Percentiles rank a stretch among this genome's conserved stretches.
These are phyloP conservation scores for Chondrus crispus DNA, from an alignment of 23 red algal species.

Conservation along the genomic window DNA sequence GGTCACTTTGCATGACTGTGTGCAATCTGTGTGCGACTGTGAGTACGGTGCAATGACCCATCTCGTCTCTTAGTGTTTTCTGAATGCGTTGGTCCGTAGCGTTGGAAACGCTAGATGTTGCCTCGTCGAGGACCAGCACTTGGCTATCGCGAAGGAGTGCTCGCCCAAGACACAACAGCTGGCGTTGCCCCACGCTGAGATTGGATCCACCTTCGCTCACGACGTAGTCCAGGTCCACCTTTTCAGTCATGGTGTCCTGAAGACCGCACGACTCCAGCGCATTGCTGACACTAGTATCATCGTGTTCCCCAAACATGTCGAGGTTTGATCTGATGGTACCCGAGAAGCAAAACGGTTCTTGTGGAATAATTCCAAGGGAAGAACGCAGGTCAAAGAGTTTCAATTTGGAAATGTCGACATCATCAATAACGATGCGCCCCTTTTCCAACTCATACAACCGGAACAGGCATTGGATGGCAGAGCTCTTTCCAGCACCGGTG, in stretches of 20 bases:
- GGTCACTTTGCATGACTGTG: conserved; percentile 80
- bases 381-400: conserved; percentile 66
- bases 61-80: conserved; percentile 70
- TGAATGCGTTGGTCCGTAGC: conserved; percentile 76
- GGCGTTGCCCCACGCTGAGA: conserved; percentile 81
- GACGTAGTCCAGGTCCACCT: conserved; percentile 46
- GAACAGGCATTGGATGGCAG: conserved; percentile 70
- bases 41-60: conserved; percentile 64
- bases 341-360: conserved; percentile 85
- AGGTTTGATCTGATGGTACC: conserved; percentile 85
- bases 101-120: conserved; percentile 69
- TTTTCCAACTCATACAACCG: conserved; percentile 60
- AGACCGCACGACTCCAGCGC: conserved; percentile 68
- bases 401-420: conserved; percentile 52
- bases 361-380: conserved; percentile 77
- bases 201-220: conserved; percentile 61
- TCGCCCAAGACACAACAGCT: conserved; percentile 85
- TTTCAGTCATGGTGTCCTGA: conserved; percentile 48
- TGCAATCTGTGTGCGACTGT: conserved; percentile 90
- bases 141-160: conserved; percentile 73
- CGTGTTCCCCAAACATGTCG: conserved; percentile 74
- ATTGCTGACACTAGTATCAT: conserved; percentile 58
- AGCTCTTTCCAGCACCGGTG: conserved; percentile 89
- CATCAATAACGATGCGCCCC: conserved; percentile 80
- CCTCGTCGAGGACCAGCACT: conserved; percentile 87